Percentiles rank a stretch among this genome's conserved stretches.
phyloP scores from a whole-genome alignment of 2,329 filamentous ascomycete genomes.

The Myrmaecium sp. region DNA sequence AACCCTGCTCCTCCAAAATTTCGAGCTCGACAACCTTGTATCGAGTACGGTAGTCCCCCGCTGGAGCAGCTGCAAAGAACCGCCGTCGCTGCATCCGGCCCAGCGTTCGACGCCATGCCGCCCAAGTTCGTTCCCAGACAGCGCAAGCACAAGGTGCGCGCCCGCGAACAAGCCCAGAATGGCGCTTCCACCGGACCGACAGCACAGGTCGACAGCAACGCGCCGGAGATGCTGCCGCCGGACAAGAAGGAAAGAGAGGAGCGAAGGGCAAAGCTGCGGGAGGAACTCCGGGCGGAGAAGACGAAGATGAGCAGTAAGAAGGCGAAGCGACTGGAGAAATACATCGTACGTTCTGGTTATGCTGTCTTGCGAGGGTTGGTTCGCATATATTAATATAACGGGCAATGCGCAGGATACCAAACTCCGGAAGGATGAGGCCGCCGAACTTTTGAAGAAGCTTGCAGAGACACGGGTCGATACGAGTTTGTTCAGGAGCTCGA shows the following conservation, averaged over 20 bases:
- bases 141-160: slow-evolving; percentile 46
- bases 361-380: background rate
- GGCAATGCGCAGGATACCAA: slow-evolving; percentile 51
- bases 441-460: slow-evolving; percentile 67
- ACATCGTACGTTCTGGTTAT: slow-evolving; percentile 32
- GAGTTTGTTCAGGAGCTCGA: slow-evolving; percentile 61
- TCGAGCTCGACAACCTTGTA: background rate
- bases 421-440: slow-evolving; percentile 82
- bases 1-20: slow-evolving; percentile 1
- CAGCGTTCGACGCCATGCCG: slow-evolving; percentile 9
- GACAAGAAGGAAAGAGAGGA: slow-evolving; percentile 37
- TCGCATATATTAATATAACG: slow-evolving; percentile 1
- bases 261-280: slow-evolving; percentile 33
- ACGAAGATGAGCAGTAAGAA: slow-evolving; percentile 46
- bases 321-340: slow-evolving; percentile 51
- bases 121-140: slow-evolving; percentile 33
- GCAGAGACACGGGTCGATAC: slow-evolving; percentile 68
- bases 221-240: slow-evolving; percentile 26
- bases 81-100: too few species aligned
- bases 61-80: too few species aligned
- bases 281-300: slow-evolving; percentile 35
- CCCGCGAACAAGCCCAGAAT: slow-evolving; percentile 37
- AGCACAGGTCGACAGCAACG: slow-evolving; percentile 36
- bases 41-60: background rate
- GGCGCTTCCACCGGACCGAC: slow-evolving; percentile 17